These are phyloP conservation scores for Ceratobasidium sp. DNA, from an alignment of 1,284 basidiomycete genomes.

Conservation along the genomic window DNA sequence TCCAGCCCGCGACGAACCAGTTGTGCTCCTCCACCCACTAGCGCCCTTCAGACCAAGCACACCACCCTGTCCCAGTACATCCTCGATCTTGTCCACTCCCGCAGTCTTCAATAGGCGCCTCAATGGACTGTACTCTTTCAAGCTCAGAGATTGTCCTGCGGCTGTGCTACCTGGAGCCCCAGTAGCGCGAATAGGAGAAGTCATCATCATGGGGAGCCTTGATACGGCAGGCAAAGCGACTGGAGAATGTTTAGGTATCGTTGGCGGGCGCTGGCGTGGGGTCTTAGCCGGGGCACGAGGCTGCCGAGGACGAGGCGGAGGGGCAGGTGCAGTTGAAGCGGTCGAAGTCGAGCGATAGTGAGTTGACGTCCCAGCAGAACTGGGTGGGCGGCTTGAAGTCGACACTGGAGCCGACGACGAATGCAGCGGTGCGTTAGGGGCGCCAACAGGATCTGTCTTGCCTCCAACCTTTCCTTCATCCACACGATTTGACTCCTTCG, in stretches of 20 bases:
- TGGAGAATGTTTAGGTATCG: constrained; percentile 19
- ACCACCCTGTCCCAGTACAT: constrained; percentile 13
- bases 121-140: constrained; percentile 21
- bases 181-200: constrained; percentile 17
- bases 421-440: too few relatives aligned
- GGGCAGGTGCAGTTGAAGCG: not conserved
- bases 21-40: not conserved
- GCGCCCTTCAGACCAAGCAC: constrained; percentile 14
- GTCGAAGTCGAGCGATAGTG: constrained; percentile 8
- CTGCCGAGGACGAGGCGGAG: not conserved
- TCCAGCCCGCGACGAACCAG: not conserved
- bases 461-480: not conserved
- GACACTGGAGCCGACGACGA: too few relatives aligned
- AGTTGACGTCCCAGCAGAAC: not conserved
- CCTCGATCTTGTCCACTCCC: not conserved
- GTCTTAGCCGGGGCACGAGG: not conserved
- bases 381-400: not conserved
- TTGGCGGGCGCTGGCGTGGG: not conserved
- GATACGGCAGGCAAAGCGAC: constrained; percentile 8
- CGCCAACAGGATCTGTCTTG: not conserved
- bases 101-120: constrained; percentile 14
- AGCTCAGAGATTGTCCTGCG: not conserved
- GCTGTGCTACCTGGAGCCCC: not conserved
- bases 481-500: not conserved
- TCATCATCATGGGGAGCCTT: constrained; percentile 28